Evolutionary conservation across 164 flowering plant species (phyloP).

Genomic region (Echeveria elegans): DNA sequence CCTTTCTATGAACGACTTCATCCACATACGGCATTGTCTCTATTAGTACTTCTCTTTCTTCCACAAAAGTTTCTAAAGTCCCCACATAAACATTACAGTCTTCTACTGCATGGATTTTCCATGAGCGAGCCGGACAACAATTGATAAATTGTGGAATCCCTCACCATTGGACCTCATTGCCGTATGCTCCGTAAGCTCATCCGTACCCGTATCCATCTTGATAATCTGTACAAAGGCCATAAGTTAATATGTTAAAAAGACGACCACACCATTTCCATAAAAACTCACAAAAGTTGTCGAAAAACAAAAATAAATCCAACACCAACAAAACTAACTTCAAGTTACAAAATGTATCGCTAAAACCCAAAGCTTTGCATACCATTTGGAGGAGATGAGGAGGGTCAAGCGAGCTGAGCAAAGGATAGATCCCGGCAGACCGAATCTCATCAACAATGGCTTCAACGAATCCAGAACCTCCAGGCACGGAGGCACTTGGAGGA

Average conservation of each 20-base stretch:
- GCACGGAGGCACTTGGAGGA: slow-evolving; percentile 39
- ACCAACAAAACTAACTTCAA: too few species aligned
- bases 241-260: too few species aligned
- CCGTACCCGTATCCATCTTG: slow-evolving; percentile 54
- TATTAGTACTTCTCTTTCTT: slow-evolving; percentile 62
- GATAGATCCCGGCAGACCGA: slow-evolving; percentile 65
- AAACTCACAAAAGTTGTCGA: too few species aligned
- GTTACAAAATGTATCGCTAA: not conserved
- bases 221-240: slow-evolving; percentile 33
- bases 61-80: slow-evolving; percentile 81
- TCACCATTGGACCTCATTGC: slow-evolving; percentile 40
- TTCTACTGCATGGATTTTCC: slow-evolving; percentile 83
- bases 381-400: slow-evolving; percentile 33
- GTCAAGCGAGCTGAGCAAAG: slow-evolving; percentile 66
- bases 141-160: not conserved
- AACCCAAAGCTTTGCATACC: slow-evolving; percentile 18
- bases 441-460: slow-evolving; percentile 80
- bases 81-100: slow-evolving; percentile 99
- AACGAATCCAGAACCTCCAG: slow-evolving; percentile 26
- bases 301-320: too few species aligned
- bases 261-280: too few species aligned
- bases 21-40: slow-evolving; percentile 62
- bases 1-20: slow-evolving; percentile 57
- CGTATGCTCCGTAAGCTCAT: slow-evolving; percentile 28
- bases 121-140: slow-evolving; percentile 96